phyloP scores from a whole-genome alignment of 495 filamentous ascomycete genomes.

The Talaromyces borbonicus region DNA sequence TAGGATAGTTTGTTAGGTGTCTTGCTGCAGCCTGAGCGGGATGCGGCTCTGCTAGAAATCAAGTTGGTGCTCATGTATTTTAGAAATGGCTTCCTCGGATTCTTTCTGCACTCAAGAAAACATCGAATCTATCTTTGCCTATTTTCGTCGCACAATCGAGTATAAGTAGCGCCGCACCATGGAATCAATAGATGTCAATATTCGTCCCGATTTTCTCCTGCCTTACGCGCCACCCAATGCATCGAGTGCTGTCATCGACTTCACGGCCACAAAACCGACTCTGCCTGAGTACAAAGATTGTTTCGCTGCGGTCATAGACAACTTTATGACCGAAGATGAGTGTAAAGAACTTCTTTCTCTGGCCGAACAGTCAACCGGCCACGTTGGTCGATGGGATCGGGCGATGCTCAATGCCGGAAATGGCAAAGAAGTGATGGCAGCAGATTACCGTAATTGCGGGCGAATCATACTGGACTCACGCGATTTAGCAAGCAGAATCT shows the following conservation, averaged over 20 bases:
- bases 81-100: no score
- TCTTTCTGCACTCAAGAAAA: no score
- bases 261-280: conserved; percentile 29
- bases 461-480: conserved; percentile 64
- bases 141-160: no score
- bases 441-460: conserved; percentile 55
- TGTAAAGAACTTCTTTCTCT: conserved; percentile 46
- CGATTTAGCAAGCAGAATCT: conserved; percentile 51
- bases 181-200: no score
- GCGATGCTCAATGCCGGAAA: conserved; percentile 62
- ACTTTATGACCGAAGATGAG: conserved; percentile 50
- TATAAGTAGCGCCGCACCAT: no score
- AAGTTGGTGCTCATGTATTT: no score
- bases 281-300: conserved; percentile 44
- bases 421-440: conserved; percentile 45
- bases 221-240: conserved; percentile 15
- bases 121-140: no score
- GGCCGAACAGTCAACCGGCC: conserved; percentile 38
- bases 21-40: no score
- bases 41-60: no score
- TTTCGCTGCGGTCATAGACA: conserved; percentile 55
- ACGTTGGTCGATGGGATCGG: conserved; percentile 39
- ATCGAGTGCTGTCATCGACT: conserved; percentile 36
- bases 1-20: no score
- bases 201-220: neutral